Evolutionary conservation across 345 rosid species (phyloP).

Genomic region (Pugionium cornutum): DNA sequence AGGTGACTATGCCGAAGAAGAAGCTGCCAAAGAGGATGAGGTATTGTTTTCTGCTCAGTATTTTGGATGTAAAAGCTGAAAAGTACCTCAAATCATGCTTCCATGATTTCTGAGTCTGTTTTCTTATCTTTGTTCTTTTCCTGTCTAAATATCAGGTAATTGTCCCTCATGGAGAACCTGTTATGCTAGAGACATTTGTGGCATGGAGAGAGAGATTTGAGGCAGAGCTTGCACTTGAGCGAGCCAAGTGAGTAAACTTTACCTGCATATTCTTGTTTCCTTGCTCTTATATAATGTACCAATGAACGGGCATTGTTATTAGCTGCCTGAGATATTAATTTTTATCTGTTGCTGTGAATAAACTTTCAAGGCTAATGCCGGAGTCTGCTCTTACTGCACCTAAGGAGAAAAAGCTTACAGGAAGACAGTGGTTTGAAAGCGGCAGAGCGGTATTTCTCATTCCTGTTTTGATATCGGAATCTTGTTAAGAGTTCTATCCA

Average conservation of each 20-base stretch:
- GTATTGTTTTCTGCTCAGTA: slow-evolving; percentile 48
- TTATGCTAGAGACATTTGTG: slow-evolving; percentile 83
- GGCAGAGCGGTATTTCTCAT: slow-evolving; percentile 64
- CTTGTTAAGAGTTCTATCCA: neutral
- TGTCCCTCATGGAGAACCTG: slow-evolving; percentile 98
- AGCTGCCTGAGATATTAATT: slow-evolving; percentile 7
- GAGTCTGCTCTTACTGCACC: slow-evolving; percentile 76
- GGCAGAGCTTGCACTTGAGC: slow-evolving; percentile 95
- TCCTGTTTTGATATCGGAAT: neutral
- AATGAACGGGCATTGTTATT: neutral
- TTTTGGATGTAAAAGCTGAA: slow-evolving; percentile 10
- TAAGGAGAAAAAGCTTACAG: slow-evolving; percentile 84
- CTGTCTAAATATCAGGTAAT: slow-evolving; percentile 52
- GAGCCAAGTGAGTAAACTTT: slow-evolving; percentile 79
- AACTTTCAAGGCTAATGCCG: slow-evolving; percentile 73
- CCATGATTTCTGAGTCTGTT: neutral
- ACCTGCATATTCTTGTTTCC: slow-evolving; percentile 2
- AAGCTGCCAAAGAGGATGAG: slow-evolving; percentile 76
- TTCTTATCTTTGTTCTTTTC: slow-evolving; percentile 17
- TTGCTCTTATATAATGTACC: neutral
- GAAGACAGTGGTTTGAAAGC: slow-evolving; percentile 96
- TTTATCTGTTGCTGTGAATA: neutral
- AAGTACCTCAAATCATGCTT: slow-evolving; percentile 7
- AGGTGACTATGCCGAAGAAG: slow-evolving; percentile 47
- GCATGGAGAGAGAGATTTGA: slow-evolving; percentile 97